Base-by-base conservation (phyloP, 352 stramenopile species). In the Globisporangium paddicum region DNA sequence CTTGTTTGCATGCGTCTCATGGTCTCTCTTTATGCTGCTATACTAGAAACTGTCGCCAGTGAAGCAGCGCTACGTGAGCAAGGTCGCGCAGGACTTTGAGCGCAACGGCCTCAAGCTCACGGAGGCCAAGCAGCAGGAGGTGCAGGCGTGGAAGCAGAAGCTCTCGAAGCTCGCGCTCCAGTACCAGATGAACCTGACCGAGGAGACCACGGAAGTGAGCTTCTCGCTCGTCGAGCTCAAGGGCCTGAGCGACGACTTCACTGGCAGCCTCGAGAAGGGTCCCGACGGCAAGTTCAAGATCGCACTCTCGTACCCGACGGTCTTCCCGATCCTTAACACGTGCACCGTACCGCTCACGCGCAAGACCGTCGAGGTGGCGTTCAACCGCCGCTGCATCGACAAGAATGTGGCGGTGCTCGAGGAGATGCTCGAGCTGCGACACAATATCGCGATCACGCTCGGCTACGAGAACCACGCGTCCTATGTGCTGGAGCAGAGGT, bases 241-340 rank as follows among this genome's bases (percentile, higher is more conserved):
- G 52, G 89, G 89, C 2, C 74, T 93, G 8, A 85, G 71, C 35
- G 76, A 90, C 1, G 87, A 93, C 56, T 95, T 93, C 28, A 83
- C 96, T 23, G 53, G 62, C 35, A 72, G 77, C 2, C 76, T 95
- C 34, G 73, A 87, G 48, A 88, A 82, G 58, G 77, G 75, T 35
- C 70, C 77, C 21, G 77, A 94, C 42, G 78, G 75, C 61, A 89
- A 86, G 60, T 91, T 80, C 70, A 94, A 92, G 76, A 72, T 90
- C 58, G 86, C 75, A 8, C 75, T 96, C 26, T 96, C 90, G 44
- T 96, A 96, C 74, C 86, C 87, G 45, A 94, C 89, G 1, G 86
- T 96, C 35, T 95, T 96, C 62, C 85, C 87, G 14, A 95, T 97
- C 56, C 77, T 94, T 38, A 88, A 89, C 60, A 93, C 76, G 32